Evolutionary conservation across 176 grass and related monocot genomes (phyloP).

Genomic region (Aegilops speltoides): DNA sequence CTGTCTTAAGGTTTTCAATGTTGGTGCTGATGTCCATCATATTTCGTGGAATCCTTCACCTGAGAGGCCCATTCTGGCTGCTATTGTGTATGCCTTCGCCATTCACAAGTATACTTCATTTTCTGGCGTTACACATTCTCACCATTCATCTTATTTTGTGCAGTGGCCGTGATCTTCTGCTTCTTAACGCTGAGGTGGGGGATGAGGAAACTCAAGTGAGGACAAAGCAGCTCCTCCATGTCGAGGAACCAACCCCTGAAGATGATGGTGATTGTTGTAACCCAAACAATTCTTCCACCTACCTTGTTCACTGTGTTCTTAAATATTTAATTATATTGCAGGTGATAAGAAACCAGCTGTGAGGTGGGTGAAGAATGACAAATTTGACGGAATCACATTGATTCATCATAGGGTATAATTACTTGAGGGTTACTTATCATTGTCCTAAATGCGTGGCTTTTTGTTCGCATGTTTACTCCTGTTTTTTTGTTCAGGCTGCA

Average conservation of each 20-base stretch:
- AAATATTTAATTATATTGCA: conserved; percentile 38
- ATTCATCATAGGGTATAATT: conserved; percentile 81
- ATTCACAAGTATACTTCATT: conserved; percentile 24
- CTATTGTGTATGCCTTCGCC: conserved; percentile 59
- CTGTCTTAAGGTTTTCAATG: conserved; percentile 75
- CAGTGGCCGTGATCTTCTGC: conserved; percentile 76
- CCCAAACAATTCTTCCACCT: neutral
- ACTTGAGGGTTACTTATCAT: neutral
- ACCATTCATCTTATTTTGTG: conserved; percentile 36
- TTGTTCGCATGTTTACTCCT: conserved; percentile 23
- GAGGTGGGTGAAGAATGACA: conserved; percentile 79
- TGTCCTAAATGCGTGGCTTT: neutral
- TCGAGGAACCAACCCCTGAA: conserved; percentile 42
- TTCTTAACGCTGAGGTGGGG: conserved; percentile 77
- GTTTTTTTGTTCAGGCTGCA: conserved; percentile 65
- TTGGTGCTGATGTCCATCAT: conserved; percentile 61
- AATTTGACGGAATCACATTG: conserved; percentile 72
- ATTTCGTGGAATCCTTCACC: conserved; percentile 91
- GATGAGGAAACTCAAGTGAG: conserved; percentile 72
- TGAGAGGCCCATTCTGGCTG: conserved; percentile 78
- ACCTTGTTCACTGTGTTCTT: conserved; percentile 11
- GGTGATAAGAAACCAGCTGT: conserved; percentile 77
- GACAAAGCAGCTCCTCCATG: conserved; percentile 57
- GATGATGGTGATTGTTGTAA: conserved; percentile 50
- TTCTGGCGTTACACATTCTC: conserved; percentile 15